Conservation (phyloP, 2,329 filamentous ascomycete species). For the Cercospora berteroae region DNA sequence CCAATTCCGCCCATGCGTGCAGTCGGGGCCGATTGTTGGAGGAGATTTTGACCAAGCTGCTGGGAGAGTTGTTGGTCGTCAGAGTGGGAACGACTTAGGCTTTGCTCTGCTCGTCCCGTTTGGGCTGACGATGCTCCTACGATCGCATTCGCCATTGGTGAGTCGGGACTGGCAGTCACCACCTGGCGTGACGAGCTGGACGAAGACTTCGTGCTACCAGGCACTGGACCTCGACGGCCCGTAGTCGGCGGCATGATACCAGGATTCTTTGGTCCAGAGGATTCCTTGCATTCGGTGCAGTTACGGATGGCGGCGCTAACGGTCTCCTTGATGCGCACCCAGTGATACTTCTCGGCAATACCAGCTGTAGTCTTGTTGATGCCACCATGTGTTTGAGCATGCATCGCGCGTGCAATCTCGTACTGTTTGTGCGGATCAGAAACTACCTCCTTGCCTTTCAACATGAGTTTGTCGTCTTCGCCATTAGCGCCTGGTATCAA, state of each 20-base stretch:
- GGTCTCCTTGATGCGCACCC: constrained; percentile 97
- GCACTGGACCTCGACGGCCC: constrained; percentile 12
- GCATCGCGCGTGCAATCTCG: constrained; percentile 77
- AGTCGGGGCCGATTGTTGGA: constrained; percentile 16
- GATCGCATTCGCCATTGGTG: constrained; percentile 3
- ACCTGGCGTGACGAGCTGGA: constrained; percentile 6
- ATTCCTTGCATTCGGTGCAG: constrained; percentile 83
- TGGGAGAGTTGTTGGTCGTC: neutral
- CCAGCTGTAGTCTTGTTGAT: constrained; percentile 98
- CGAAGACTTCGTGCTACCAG: constrained; percentile 9
- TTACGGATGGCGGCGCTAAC: constrained; percentile 92
- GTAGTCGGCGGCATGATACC: constrained; percentile 2
- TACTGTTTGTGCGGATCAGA: constrained; percentile 86
- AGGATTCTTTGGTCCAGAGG: constrained; percentile 46
- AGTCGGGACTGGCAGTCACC: constrained; percentile 20
- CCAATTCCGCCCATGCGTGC: constrained; percentile 36
- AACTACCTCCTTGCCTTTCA: constrained; percentile 97
- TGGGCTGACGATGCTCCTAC: constrained; percentile 11
- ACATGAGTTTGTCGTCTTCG: constrained; percentile 76
- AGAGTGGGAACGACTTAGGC: neutral
- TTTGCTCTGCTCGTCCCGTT: neutral
- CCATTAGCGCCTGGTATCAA: constrained; percentile 55
- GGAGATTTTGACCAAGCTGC: constrained; percentile 7
- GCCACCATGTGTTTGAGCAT: constrained; percentile 75
- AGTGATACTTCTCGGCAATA: constrained; percentile 92